Percentiles rank a stretch among this genome's conserved stretches.
These are phyloP conservation scores for Fusarium sp. DNA, from an alignment of 2,329 filamentous ascomycete genomes.

Conservation along the genomic window DNA sequence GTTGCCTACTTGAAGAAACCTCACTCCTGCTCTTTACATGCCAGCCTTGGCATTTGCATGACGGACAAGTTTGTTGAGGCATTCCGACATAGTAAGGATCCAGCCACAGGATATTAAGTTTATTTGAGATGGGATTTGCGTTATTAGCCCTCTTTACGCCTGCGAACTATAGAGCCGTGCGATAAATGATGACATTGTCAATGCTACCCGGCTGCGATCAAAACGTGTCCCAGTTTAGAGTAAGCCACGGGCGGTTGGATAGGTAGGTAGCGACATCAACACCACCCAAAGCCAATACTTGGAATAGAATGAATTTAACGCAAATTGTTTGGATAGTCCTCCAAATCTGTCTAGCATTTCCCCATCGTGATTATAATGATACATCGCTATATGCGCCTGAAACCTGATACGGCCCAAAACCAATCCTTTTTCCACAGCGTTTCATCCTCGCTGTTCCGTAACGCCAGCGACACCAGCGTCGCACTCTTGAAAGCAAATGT, in stretches of 20 bases:
- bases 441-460: conserved; percentile 36
- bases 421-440: conserved; percentile 36
- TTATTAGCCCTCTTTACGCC: conserved; percentile 20
- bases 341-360: conserved; percentile 25
- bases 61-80: background rate
- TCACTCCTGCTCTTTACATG: conserved; percentile 3
- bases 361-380: conserved; percentile 23
- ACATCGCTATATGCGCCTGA: conserved; percentile 23
- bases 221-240: background rate
- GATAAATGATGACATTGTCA: conserved; percentile 17
- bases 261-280: background rate
- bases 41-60: conserved; percentile 3
- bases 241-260: conserved; percentile 1
- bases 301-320: background rate
- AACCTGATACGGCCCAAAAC: conserved; percentile 14
- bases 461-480: conserved; percentile 48
- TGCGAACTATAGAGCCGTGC: conserved; percentile 10
- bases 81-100: background rate
- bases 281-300: background rate
- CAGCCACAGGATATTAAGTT: conserved; percentile 24
- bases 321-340: conserved; percentile 17
- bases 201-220: conserved; percentile 27
- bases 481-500: conserved; percentile 27
- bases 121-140: conserved; percentile 21
- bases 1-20: background rate